Evolutionary conservation across 208 protist genomes (phyloP), one percentile per base, ranked within the genome.

Genomic region (Angomonas ambiguus): DNA sequence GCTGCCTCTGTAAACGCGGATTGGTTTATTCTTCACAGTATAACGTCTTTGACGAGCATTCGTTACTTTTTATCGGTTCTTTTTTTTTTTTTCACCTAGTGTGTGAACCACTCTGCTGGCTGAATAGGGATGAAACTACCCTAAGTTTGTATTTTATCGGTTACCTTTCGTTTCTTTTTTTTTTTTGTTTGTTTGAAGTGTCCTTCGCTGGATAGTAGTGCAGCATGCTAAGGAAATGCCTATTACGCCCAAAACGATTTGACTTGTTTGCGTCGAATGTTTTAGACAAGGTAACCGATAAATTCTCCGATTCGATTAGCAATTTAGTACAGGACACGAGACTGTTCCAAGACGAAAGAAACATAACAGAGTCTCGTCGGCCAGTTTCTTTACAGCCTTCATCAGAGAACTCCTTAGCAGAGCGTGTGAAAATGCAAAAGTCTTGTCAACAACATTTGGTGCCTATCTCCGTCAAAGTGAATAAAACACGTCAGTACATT

Each of bases 311-410:
- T 13, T 59, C 53, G 27, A 59, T 87, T 16, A 30, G 67, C 0
- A 62, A 61, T 20, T 42, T 67, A 20, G 41, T 67, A n/a, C 48
- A 72, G 20, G 25, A 48, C 10, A 58, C 65, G 35, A 71, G 62
- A 58, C 59, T 74, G n/a, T 32, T 53, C 41, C 62, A 73, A 0
- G 80, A 84, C 13, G 77, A 88, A 27, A 76, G 76, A 31, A 55
- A 80, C n/a, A 81, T 95, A 22, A 95, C 89, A 1, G 86, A 95
- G 74, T 51, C 62, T 24, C 82, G 87, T 1, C 76, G 83, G 2
- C 66, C 53, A 27, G 67, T 92, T 11, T 71, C 77, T 61, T 68
- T 63, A 41, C 67, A 73, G 24, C 67, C 45, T 0, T 66, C 75
- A 10, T 68, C 75, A 59, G 45, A 33, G 22, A 55, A 80, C 35